Percentiles rank a stretch among this genome's conserved stretches.
These are phyloP conservation scores for Taiwanofungus camphoratus DNA, from an alignment of 1,284 basidiomycete species.

Conservation along the genomic window DNA sequence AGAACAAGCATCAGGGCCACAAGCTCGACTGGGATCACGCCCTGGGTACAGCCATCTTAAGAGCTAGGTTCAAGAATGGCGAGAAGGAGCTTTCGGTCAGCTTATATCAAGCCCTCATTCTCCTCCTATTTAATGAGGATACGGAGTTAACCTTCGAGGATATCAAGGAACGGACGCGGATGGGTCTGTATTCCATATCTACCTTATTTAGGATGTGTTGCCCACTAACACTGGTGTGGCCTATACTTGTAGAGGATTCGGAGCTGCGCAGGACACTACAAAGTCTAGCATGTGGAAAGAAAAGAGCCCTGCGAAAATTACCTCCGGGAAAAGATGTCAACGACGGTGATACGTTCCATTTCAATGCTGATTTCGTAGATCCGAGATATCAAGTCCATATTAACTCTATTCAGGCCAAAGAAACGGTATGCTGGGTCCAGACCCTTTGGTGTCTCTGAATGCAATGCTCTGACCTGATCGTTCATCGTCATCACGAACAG, in stretches of 20 bases:
- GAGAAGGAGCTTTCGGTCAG: constrained; percentile 88
- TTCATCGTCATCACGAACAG: constrained; percentile 31
- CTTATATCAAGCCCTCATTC: constrained; percentile 82
- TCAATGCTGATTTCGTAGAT: constrained; percentile 84
- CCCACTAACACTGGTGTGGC: neutral
- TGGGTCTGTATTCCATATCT: constrained; percentile 57
- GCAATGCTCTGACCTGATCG: constrained; percentile 1
- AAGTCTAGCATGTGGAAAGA: constrained; percentile 87
- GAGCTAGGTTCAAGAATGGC: constrained; percentile 62
- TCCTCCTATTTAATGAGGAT: constrained; percentile 87
- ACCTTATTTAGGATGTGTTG: too few relatives aligned
- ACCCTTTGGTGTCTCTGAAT: constrained; percentile 1
- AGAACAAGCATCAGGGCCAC: constrained; percentile 65
- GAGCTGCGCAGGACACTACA: constrained; percentile 85
- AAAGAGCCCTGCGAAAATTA: constrained; percentile 82
- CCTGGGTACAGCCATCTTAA: constrained; percentile 73
- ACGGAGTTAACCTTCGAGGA: constrained; percentile 58
- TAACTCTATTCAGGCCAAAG: constrained; percentile 94
- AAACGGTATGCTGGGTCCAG: constrained; percentile 63
- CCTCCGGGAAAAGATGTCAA: constrained; percentile 79
- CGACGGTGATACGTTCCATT: constrained; percentile 72
- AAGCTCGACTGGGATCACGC: constrained; percentile 81
- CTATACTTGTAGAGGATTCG: constrained; percentile 46
- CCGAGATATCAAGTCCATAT: constrained; percentile 81
- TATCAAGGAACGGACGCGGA: constrained; percentile 65